Evolutionary conservation across 257 asterid genomes (phyloP), one percentile per base, ranked within the genome.

Genomic region (Ajuga chamaepitys): DNA sequence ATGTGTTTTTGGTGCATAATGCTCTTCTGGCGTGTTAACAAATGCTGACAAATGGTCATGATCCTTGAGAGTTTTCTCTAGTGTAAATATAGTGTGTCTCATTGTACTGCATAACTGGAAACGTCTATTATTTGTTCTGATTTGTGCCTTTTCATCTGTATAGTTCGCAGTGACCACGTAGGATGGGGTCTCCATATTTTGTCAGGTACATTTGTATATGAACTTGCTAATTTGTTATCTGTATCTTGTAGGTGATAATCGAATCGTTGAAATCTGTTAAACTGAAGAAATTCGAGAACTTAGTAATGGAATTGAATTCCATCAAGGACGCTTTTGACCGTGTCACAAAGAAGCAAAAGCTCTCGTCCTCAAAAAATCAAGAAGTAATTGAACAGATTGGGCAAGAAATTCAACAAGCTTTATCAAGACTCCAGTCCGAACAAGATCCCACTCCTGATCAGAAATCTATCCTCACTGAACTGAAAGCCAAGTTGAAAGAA

Each of bases 311-410:
- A 75, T 63, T 94, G 87, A 86, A 68, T 77, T 69, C 86, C 63
- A 85, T 88, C 75, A 86, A 82, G 81, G 96, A 86, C 71, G 95
- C 95, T 40, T 89, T 90, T 65, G 91, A 86, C 78, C 94, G 89
- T 5, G 99, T 86, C 17, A 70, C 95, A 4, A 90, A 90, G 91
- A 90, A 88, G 83, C 97, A 88, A 41, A 88, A 88, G 73, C 73
- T 87, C 58, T 76, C 95, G 10, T 87, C 87, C 45, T 83, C 95
- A 0, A 87, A 88, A 78, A 81, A 85, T 59, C 96, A 81, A 70
- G 97, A 94, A 82, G 80, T 85, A 52, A 77, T 90, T 13, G 88
- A 81, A 58, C 88, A 79, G 67, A 83, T 90, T 16, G 76, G 77
- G 53, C 85, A 70, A 61, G 95, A 88, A 86, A 83, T 90, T 37